Conservation (phyloP, 2,329 filamentous ascomycete species). For the Orbilia javanica region DNA sequence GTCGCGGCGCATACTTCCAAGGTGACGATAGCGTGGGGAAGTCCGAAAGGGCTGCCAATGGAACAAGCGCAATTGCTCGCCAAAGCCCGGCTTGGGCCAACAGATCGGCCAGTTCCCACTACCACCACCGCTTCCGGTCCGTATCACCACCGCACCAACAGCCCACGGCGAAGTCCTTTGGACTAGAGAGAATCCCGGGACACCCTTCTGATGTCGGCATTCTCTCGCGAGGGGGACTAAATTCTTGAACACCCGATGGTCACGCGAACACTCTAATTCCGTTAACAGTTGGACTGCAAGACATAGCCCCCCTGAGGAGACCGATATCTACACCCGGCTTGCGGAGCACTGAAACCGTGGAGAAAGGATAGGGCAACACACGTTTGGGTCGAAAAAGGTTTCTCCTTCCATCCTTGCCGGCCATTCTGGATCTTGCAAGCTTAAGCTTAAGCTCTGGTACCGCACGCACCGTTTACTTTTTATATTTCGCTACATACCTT, state of each 20-base stretch:
- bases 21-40: conserved; percentile 40
- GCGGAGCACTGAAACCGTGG: conserved; percentile 25
- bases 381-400: neutral
- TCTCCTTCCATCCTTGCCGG: conserved; percentile 27
- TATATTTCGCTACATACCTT: conserved; percentile 37
- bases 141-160: conserved; percentile 28
- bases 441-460: conserved; percentile 31
- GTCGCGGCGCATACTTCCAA: conserved; percentile 18
- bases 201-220: conserved; percentile 41
- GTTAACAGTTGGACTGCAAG: conserved; percentile 6
- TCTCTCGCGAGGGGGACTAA: conserved; percentile 27
- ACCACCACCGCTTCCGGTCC: conserved; percentile 54
- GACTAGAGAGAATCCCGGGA: conserved; percentile 16
- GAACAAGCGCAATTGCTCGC: conserved; percentile 50
- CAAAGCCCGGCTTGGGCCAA: conserved; percentile 38
- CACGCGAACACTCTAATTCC: conserved; percentile 42
- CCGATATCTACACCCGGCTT: conserved; percentile 4
- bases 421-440: conserved; percentile 18
- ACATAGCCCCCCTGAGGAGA: conserved; percentile 20
- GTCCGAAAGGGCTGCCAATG: conserved; percentile 29
- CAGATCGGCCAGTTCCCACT: conserved; percentile 59
- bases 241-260: conserved; percentile 53
- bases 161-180: conserved; percentile 1
- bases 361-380: conserved; percentile 35
- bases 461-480: conserved; percentile 17